Conservation (phyloP, 148 eudicot genomes). For the Cornus kousa region DNA sequence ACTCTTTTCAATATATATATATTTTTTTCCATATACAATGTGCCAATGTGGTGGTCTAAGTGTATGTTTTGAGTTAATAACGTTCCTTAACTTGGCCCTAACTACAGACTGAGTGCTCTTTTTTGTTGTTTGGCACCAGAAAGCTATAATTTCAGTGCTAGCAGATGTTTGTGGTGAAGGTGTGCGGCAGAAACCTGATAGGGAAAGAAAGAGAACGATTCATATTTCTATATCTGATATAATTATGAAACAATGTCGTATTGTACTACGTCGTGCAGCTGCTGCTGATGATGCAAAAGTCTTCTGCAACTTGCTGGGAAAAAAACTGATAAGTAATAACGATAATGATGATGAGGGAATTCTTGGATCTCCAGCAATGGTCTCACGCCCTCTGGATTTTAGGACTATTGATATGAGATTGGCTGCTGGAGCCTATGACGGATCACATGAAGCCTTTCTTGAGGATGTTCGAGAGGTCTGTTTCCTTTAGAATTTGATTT, state of each 20-base stretch:
- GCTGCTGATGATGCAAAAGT: slow-evolving; percentile 43
- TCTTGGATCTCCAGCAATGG: slow-evolving; percentile 61
- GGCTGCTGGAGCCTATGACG: slow-evolving; percentile 64
- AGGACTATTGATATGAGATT: slow-evolving; percentile 68
- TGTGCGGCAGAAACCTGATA: slow-evolving; percentile 27
- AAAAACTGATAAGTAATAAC: slow-evolving; percentile 32
- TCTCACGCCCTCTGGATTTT: slow-evolving; percentile 61
- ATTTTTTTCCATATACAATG: background rate
- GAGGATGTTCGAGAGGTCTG: slow-evolving; percentile 76
- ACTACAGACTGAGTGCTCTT: background rate
- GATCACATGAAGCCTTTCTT: slow-evolving; percentile 65
- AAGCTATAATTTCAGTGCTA: slow-evolving; percentile 70
- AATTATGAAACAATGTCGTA: slow-evolving; percentile 53
- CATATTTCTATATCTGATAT: slow-evolving; percentile 40
- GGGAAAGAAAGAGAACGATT: slow-evolving; percentile 40
- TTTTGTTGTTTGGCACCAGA: slow-evolving; percentile 43
- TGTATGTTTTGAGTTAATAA: background rate
- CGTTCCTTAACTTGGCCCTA: too few relatives aligned
- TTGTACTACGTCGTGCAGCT: slow-evolving; percentile 49
- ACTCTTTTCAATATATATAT: too few relatives aligned
- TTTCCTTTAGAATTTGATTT: background rate
- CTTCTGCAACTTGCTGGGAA: slow-evolving; percentile 58
- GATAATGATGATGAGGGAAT: slow-evolving; percentile 62
- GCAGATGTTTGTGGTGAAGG: slow-evolving; percentile 30
- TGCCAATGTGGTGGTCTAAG: background rate